These are phyloP conservation scores for Hyaloperonospora arabidopsidis DNA, from an alignment of 352 stramenopile genomes.

Conservation along the genomic window DNA sequence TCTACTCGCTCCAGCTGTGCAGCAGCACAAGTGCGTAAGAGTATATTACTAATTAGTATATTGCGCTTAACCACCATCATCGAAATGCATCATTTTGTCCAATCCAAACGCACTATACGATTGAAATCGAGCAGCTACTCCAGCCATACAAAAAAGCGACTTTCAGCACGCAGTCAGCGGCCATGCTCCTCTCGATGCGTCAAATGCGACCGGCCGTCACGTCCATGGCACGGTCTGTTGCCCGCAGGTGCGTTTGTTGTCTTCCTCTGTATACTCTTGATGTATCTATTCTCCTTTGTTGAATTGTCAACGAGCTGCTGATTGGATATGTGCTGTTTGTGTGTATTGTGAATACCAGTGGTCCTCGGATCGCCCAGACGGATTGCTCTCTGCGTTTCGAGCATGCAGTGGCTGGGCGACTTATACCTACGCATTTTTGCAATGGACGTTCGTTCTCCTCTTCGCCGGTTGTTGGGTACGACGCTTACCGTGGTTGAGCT, in stretches of 20 bases:
- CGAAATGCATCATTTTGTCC: slow-evolving; percentile 11
- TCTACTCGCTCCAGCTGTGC: slow-evolving; percentile 31
- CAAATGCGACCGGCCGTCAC: slow-evolving; percentile 45
- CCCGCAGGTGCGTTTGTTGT: slow-evolving; percentile 18
- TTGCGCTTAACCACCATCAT: background rate
- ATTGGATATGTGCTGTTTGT: background rate
- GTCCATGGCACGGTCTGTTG: slow-evolving; percentile 24
- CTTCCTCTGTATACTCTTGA: background rate
- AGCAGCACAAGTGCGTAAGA: background rate
- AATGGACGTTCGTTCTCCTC: slow-evolving; percentile 59
- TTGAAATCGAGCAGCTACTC: too few species aligned
- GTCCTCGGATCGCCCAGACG: slow-evolving; percentile 22
- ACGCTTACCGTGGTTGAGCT: background rate
- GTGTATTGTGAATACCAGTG: slow-evolving; percentile 13
- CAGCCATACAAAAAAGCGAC: slow-evolving; percentile 14
- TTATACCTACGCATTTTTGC: slow-evolving; percentile 38
- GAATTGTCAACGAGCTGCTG: background rate
- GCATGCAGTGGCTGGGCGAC: slow-evolving; percentile 32
- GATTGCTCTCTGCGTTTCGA: slow-evolving; percentile 33
- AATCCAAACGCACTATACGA: background rate
- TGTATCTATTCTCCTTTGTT: background rate
- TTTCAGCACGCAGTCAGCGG: slow-evolving; percentile 12
- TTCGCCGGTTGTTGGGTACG: slow-evolving; percentile 37
- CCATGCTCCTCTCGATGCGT: slow-evolving; percentile 56
- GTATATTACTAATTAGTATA: background rate